A percentile compares a stretch with the other conserved stretches of the same genome.
These are phyloP conservation scores for Candida morakotiae DNA, from an alignment of 805 yeast species.

Conservation along the genomic window DNA sequence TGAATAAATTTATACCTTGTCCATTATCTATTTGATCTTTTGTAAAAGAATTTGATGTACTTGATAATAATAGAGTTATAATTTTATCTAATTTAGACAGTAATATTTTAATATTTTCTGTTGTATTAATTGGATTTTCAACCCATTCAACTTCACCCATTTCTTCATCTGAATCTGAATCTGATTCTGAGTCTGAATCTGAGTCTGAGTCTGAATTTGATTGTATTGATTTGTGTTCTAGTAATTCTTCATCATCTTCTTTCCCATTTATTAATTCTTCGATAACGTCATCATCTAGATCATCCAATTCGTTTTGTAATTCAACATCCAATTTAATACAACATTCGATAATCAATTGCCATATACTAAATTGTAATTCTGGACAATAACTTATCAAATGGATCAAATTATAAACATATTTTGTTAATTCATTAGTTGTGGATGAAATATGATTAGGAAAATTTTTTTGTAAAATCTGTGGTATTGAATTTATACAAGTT, in stretches of 20 bases:
- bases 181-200: constrained; percentile 42
- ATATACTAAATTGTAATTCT: constrained; percentile 67
- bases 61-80: constrained; percentile 51
- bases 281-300: constrained; percentile 65
- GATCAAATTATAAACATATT: constrained; percentile 66
- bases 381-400: constrained; percentile 62
- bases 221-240: constrained; percentile 23
- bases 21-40: constrained; percentile 52
- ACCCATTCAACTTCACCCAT: constrained; percentile 43
- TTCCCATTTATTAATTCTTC: constrained; percentile 49
- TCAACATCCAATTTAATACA: constrained; percentile 89
- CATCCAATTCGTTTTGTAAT: constrained; percentile 83
- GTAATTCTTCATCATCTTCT: constrained; percentile 50
- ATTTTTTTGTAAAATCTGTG: constrained; percentile 48
- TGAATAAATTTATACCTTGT: constrained; percentile 64
- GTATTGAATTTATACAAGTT: constrained; percentile 67
- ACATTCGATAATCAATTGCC: constrained; percentile 78
- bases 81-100: constrained; percentile 71
- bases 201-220: constrained; percentile 35
- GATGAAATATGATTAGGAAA: constrained; percentile 79
- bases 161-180: constrained; percentile 28
- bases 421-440: constrained; percentile 46
- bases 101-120: constrained; percentile 47
- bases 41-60: constrained; percentile 47
- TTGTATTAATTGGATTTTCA: constrained; percentile 32